Evolutionary conservation across 2,329 filamentous ascomycete species (phyloP).

Genomic region (Coniosporium uncinatum): DNA sequence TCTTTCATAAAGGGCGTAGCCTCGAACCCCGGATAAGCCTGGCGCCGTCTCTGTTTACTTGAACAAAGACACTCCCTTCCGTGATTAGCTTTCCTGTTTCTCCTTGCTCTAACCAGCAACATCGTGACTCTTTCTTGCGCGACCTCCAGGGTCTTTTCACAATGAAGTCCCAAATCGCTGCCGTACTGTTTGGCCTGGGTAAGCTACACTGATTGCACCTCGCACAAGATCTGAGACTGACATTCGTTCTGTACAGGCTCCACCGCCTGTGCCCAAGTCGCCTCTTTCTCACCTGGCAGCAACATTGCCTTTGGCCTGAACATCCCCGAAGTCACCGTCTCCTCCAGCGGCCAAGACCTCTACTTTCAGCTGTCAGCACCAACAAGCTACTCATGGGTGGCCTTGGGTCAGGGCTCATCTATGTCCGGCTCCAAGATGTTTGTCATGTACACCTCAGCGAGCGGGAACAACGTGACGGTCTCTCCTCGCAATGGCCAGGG

Average conservation of each 20-base stretch:
- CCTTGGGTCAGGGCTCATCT: constrained; percentile 45
- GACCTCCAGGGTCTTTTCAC: too few relatives aligned
- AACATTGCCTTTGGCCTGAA: constrained; percentile 44
- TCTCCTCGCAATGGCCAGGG: constrained; percentile 44
- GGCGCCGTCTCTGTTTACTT: too few relatives aligned
- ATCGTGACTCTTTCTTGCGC: too few relatives aligned
- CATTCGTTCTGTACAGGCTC: constrained; percentile 2
- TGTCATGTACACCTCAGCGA: constrained; percentile 47
- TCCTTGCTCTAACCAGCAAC: too few relatives aligned
- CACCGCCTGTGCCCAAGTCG: constrained; percentile 5
- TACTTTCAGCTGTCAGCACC: constrained; percentile 53
- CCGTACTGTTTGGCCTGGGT: constrained; percentile 6
- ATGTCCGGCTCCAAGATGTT: constrained; percentile 55
- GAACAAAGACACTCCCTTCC: too few relatives aligned
- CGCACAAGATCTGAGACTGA: not conserved
- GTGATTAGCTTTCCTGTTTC: too few relatives aligned
- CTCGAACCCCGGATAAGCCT: too few relatives aligned
- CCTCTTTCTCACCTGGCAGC: not conserved
- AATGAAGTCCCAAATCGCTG: constrained; percentile 1
- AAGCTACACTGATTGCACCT: not conserved
- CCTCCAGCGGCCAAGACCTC: constrained; percentile 45
- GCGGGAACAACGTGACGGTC: constrained; percentile 49
- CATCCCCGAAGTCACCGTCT: constrained; percentile 45
- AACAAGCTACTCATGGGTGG: constrained; percentile 45
- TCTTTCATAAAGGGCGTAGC: too few relatives aligned